phyloP scores from a whole-genome alignment of 1,139 yeast species.

The Sugiyamaella sp. region DNA sequence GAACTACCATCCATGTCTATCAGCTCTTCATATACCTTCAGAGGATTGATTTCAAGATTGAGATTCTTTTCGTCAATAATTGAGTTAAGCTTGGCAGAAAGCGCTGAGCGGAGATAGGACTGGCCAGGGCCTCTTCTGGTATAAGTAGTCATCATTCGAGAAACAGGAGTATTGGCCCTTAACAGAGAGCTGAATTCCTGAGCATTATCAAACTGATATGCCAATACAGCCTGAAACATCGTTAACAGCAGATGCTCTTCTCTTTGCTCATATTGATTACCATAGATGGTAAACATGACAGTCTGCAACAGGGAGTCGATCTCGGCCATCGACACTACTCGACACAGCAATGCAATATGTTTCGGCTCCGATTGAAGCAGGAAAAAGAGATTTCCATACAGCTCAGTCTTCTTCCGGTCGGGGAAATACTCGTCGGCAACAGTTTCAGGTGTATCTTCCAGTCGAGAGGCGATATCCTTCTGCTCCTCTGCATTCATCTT shows the following conservation, averaged over 20 bases:
- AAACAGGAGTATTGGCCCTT: slow-evolving; percentile 48
- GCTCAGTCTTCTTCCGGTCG: slow-evolving; percentile 39
- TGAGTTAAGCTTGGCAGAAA: slow-evolving; percentile 40
- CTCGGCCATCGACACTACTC: slow-evolving; percentile 45
- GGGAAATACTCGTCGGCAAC: slow-evolving; percentile 35
- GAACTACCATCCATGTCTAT: slow-evolving; percentile 22
- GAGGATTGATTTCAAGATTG: slow-evolving; percentile 45
- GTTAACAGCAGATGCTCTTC: slow-evolving; percentile 47
- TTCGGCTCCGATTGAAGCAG: slow-evolving; percentile 47
- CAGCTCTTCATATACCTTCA: slow-evolving; percentile 44
- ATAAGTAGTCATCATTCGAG: slow-evolving; percentile 50
- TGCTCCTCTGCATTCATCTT: slow-evolving; percentile 47
- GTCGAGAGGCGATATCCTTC: slow-evolving; percentile 43
- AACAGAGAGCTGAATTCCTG: slow-evolving; percentile 45
- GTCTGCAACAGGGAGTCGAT: slow-evolving; percentile 48
- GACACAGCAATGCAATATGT: slow-evolving; percentile 45
- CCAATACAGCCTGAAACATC: slow-evolving; percentile 47
- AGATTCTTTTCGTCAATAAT: slow-evolving; percentile 40
- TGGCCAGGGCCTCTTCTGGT: slow-evolving; percentile 51
- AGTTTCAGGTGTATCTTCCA: slow-evolving; percentile 27
- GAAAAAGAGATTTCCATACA: slow-evolving; percentile 46
- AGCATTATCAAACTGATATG: slow-evolving; percentile 45
- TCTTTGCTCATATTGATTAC: slow-evolving; percentile 49
- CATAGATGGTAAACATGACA: slow-evolving; percentile 50
- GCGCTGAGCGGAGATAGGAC: slow-evolving; percentile 43